Evolutionary conservation across 139 green algal genomes (phyloP), one percentile per base, ranked within the genome.

Genomic region (Pycnococcus provasolii): DNA sequence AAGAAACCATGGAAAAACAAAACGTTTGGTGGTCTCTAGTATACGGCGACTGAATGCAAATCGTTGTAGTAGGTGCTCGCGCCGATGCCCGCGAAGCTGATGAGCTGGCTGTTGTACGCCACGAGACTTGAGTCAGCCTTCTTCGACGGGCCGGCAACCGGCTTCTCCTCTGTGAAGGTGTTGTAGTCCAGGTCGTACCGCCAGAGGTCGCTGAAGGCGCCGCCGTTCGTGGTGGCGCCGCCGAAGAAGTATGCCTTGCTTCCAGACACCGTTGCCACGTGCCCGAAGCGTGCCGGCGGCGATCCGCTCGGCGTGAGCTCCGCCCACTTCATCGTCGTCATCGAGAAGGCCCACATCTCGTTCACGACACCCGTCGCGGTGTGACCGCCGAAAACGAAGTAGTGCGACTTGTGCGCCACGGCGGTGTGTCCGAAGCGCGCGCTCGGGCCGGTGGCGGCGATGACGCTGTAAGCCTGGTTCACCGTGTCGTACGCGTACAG

Each of bases 101-200:
- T 11, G 5, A 64, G 58, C 37, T 45, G 47, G 58, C 50, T 37
- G 4, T 64, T 42, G 58, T 64, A 42, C 58, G 40, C 58, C 37
- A 64, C 58, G 3, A 9, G 42, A 6, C 13, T 11, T 7, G 50
- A 42, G 37, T 37, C 40, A 46, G 13, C 39, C 58, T 64, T 64
- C 9, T 42, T 64, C 58, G 3, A 4, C 58, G 37, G 58, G 58
- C 58, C 26, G n/a, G 58, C 47, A 6, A 50, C 63, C 15, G 63
- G 46, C 42, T 42, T 51, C 4, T 42, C n/a, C 47, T 15, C 26
- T 6, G 61, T 6, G 13, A 52, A 72, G 43, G 42, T 15, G 45
- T 72, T 72, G 53, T 72, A 72, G 44, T 55, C 53, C 40, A 72
- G 42, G 53, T 72, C 66, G n/a, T 72, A 72, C 44, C 53, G 62